Evolutionary conservation across 2,329 filamentous ascomycete genomes (phyloP).

Genomic region (Alternaria rosae): DNA sequence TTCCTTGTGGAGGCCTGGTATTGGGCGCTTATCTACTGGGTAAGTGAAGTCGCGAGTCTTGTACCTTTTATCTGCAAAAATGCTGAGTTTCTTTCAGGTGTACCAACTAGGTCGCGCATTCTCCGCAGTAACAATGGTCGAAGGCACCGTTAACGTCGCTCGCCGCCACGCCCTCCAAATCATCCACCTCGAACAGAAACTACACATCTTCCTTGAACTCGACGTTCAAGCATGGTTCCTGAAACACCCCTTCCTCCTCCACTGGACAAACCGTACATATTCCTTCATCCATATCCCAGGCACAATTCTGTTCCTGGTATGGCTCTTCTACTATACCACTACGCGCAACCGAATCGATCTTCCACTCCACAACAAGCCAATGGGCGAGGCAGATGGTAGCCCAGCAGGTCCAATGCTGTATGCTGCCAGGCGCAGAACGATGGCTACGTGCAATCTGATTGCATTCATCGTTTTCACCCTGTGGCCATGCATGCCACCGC

Average conservation of each 20-base stretch:
- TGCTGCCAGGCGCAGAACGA: slow-evolving; percentile 62
- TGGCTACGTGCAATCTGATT: slow-evolving; percentile 66
- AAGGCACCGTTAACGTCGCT: slow-evolving; percentile 72
- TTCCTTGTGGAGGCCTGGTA: slow-evolving; percentile 80
- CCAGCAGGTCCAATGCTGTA: slow-evolving; percentile 62
- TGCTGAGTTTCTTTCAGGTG: slow-evolving; percentile 57
- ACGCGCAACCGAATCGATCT: slow-evolving; percentile 62
- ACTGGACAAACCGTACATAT: slow-evolving; percentile 75
- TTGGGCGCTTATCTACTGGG: slow-evolving; percentile 80
- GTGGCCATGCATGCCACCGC: slow-evolving; percentile 69
- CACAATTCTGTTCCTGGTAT: slow-evolving; percentile 73
- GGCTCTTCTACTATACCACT: slow-evolving; percentile 75
- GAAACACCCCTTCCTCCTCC: slow-evolving; percentile 64
- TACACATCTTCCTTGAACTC: slow-evolving; percentile 71
- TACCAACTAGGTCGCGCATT: slow-evolving; percentile 78
- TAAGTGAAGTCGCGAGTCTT: slow-evolving; percentile 50
- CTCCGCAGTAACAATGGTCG: slow-evolving; percentile 71
- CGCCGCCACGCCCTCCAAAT: slow-evolving; percentile 73
- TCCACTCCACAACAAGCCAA: slow-evolving; percentile 48
- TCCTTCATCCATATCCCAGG: slow-evolving; percentile 82
- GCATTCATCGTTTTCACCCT: slow-evolving; percentile 66
- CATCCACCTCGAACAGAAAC: slow-evolving; percentile 69
- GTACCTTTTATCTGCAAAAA: neutral
- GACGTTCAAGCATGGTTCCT: slow-evolving; percentile 67
- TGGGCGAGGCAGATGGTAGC: slow-evolving; percentile 41